Base-by-base conservation (phyloP, 2,329 filamentous ascomycete genomes). In the Peltaster fructicola region DNA sequence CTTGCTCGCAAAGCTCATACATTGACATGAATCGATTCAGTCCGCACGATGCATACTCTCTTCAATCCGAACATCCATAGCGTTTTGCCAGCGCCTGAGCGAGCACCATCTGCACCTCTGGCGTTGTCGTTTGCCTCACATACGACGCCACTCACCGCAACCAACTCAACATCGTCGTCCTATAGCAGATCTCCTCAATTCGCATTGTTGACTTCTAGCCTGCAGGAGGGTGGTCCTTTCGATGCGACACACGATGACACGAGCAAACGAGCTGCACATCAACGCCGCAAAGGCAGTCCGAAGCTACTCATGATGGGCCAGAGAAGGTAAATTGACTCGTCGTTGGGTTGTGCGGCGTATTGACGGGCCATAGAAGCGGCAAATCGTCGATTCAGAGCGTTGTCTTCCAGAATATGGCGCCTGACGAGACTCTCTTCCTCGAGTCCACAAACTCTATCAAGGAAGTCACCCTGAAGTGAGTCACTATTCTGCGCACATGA, bases 301-400 rank as follows among this genome's bases (percentile, higher is more conserved):
- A 70, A 84, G 40, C 56, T 98, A 26, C 58, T 98, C 29, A 60
- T 98, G 36, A 95, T 98, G 88, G 88, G 88, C 4, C 79, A 93
- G 54, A 70, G 84, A 58, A 74, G 85, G 88, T 91, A 58, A 46
- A 27, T 27, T 12, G 20, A 10, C 16, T 19, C 7, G 12, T 31
- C 8, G 8, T 17, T 10, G 14, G 5, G 9, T 37, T 45, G 26
- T 43, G 30, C 15, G 16, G 30, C 11, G 14, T 17, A 35, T 26
- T 22, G 15, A 10, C 18, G 14, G 14, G 14, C 14, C 36, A 14
- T 38, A 98, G 88, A 57, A 93, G 84, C 47, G 88, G 88, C 32
- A 98, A 98, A 50, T 95, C 88, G 1, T 98, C 88, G 5, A 95
- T 98, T 47, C 88, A 84, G 14, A 95, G 82, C 45, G 90, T 98